Percentiles rank a stretch among this genome's conserved stretches.
These are phyloP conservation scores for Linaria vulgaris DNA, from an alignment of 257 asterid genomes.

Conservation along the genomic window DNA sequence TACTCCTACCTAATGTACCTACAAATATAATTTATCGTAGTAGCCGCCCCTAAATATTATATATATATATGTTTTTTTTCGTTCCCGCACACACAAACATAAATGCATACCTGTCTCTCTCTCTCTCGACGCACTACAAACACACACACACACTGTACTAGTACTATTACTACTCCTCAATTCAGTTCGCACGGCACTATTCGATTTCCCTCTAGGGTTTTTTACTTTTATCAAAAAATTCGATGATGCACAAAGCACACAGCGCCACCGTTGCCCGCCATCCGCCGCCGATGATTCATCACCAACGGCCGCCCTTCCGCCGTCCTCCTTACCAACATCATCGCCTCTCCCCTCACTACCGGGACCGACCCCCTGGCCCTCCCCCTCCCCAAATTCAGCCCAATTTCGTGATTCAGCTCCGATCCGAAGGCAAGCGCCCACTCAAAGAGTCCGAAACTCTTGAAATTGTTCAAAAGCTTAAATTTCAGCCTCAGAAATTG, in stretches of 20 bases:
- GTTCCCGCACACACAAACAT: no score
- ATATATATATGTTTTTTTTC: no score
- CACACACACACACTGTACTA: no score
- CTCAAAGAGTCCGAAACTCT: constrained; percentile 25
- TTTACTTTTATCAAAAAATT: neutral
- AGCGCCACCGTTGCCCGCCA: constrained; percentile 21
- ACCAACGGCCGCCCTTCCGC: constrained; percentile 27
- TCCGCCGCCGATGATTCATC: constrained; percentile 20
- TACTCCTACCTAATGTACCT: no score
- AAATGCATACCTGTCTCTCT: no score
- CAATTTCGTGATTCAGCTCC: constrained; percentile 55
- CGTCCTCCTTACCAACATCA: constrained; percentile 23
- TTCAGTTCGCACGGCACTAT: no score
- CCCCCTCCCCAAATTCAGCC: constrained; percentile 16
- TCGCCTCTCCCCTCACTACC: constrained; percentile 25
- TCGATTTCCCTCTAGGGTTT: constrained; percentile 27
- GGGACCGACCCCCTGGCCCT: constrained; percentile 44
- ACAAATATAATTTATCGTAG: no score
- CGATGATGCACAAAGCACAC: constrained; percentile 22
- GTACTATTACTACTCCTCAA: no score
- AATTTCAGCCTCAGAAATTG: constrained; percentile 37
- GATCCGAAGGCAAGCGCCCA: constrained; percentile 15
- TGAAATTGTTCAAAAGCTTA: constrained; percentile 27
- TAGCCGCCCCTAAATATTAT: no score
- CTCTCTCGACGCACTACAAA: no score